Evolutionary conservation across 2,329 filamentous ascomycete genomes (phyloP).

Genomic region (Ophiostoma pallidulum): DNA sequence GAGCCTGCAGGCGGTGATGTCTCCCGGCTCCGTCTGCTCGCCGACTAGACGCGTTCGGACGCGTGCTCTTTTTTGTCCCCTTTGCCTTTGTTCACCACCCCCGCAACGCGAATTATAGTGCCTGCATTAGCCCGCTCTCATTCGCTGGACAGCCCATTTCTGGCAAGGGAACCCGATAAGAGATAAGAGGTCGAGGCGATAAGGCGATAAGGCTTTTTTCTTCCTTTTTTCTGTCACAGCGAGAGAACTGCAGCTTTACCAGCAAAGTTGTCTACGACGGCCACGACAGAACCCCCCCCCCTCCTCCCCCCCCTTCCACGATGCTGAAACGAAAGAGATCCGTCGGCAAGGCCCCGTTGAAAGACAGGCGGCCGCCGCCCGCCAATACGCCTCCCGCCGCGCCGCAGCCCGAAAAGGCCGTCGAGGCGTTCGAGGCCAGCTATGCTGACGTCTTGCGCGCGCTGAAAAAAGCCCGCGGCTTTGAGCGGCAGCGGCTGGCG

Average conservation of each 20-base stretch:
- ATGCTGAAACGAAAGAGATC: constrained; percentile 53
- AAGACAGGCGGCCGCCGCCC: constrained; percentile 25
- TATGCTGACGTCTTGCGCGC: constrained; percentile 50
- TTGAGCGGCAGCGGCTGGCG: constrained; percentile 68
- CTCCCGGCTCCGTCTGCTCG: no score
- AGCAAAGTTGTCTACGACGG: no score
- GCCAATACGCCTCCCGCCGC: not conserved
- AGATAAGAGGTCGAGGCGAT: not conserved
- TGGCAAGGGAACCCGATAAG: no score
- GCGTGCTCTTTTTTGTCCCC: not conserved
- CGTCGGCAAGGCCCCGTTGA: constrained; percentile 31
- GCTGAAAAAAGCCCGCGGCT: constrained; percentile 63
- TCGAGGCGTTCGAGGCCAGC: constrained; percentile 13
- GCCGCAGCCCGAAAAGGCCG: constrained; percentile 14
- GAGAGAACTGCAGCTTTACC: no score
- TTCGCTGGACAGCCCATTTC: not conserved
- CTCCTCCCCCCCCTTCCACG: no score
- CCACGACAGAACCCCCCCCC: no score
- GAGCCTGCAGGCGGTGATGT: no score
- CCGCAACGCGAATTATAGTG: constrained; percentile 17
- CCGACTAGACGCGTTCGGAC: no score
- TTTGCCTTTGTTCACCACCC: no score
- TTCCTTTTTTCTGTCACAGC: no score
- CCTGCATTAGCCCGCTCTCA: constrained; percentile 13
- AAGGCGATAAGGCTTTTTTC: constrained; percentile 1